These are phyloP conservation scores for Xerocomus tenax DNA, from an alignment of 1,284 basidiomycete species.

Conservation along the genomic window DNA sequence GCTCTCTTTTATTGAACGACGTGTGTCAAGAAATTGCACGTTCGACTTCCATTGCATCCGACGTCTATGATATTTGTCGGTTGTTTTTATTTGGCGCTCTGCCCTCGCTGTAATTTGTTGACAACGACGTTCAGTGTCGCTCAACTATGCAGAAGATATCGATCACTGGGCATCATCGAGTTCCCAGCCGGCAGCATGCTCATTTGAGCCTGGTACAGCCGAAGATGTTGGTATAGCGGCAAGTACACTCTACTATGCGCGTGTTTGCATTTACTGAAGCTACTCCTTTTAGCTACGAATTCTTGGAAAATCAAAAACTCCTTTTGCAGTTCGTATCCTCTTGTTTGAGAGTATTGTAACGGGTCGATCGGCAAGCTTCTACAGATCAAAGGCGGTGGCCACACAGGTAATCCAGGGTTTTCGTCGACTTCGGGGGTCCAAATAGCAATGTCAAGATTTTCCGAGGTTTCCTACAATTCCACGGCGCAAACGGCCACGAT, in stretches of 20 bases:
- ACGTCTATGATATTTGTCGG: conserved; percentile 1
- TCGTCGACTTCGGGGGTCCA: conserved; percentile 29
- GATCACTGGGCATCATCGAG: conserved; percentile 4
- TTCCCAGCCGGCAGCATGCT: neutral
- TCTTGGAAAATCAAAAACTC: neutral
- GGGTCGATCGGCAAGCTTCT: neutral
- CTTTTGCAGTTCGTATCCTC: conserved; percentile 3
- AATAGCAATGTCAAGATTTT: conserved; percentile 7
- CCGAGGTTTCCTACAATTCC: conserved; percentile 9
- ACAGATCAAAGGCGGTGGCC: conserved; percentile 41
- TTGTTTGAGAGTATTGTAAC: neutral
- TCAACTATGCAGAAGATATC: conserved; percentile 1
- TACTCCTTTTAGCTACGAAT: conserved; percentile 2
- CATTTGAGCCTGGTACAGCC: conserved; percentile 6
- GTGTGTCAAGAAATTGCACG: neutral
- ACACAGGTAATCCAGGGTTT: conserved; percentile 8
- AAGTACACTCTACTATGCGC: neutral
- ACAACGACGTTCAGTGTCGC: neutral
- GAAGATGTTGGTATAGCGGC: conserved; percentile 5
- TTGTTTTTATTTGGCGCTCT: neutral
- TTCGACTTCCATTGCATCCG: conserved; percentile 1
- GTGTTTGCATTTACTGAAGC: neutral
- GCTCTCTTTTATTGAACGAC: neutral
- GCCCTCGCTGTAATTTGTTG: neutral
- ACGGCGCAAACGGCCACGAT: conserved; percentile 36